Percentiles rank a stretch among this genome's conserved stretches.
Conservation (phyloP, 1,284 basidiomycete species). For the Sporisorium iseilematis-ciliati region DNA sequence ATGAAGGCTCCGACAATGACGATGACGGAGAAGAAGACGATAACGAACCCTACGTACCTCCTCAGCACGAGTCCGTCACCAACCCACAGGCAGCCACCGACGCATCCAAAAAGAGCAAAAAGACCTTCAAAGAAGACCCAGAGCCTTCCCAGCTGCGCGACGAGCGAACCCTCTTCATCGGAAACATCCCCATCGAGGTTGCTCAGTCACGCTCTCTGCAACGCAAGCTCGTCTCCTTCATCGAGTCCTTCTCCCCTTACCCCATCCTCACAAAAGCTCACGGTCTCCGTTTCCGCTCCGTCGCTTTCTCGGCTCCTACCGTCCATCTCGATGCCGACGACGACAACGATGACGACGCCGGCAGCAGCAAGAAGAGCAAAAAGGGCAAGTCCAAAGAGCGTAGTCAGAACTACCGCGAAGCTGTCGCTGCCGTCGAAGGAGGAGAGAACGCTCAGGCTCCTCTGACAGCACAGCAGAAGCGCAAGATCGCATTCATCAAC, state of each 20-base stretch:
- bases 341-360: constrained; percentile 61
- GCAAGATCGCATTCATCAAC: constrained; percentile 93
- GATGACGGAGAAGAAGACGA: constrained; percentile 32
- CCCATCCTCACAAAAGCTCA: constrained; percentile 52
- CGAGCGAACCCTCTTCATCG: constrained; percentile 89
- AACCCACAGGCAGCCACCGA: constrained; percentile 35
- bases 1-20: constrained; percentile 22
- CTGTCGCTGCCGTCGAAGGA: constrained; percentile 69
- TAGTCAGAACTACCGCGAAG: constrained; percentile 77
- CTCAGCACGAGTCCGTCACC: constrained; percentile 70
- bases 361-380: constrained; percentile 64
- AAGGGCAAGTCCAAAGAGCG: constrained; percentile 71
- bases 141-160: constrained; percentile 73
- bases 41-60: constrained; percentile 54
- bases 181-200: constrained; percentile 84
- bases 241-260: constrained; percentile 64
- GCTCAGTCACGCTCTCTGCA: constrained; percentile 74
- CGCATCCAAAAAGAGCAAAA: constrained; percentile 34
- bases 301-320: constrained; percentile 68
- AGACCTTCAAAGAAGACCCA: constrained; percentile 55
- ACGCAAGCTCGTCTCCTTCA: constrained; percentile 69
- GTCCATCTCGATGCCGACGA: constrained; percentile 57
- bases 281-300: constrained; percentile 68
- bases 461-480: constrained; percentile 86
- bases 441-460: constrained; percentile 71